phyloP scores from a whole-genome alignment of 164 flowering plant genomes.

The Chimonanthus praecox region DNA sequence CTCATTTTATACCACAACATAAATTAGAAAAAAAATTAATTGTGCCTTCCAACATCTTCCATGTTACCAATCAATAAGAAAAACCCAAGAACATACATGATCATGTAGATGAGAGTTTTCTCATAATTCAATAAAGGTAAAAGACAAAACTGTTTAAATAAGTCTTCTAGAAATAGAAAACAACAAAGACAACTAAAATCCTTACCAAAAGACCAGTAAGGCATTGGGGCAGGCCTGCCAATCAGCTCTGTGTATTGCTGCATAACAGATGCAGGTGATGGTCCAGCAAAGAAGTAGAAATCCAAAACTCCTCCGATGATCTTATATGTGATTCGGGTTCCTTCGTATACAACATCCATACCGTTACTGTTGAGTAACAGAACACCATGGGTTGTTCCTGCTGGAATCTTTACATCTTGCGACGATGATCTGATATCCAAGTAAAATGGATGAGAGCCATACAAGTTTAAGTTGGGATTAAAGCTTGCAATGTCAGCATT shows the following conservation, averaged over 20 bases:
- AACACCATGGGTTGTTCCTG: conserved; percentile 49
- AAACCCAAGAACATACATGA: too few relatives aligned
- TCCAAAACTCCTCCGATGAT: conserved; percentile 35
- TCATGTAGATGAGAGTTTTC: too few relatives aligned
- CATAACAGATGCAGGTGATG: conserved; percentile 24
- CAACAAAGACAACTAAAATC: not conserved
- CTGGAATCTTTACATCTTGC: not conserved
- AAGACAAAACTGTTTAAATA: too few relatives aligned
- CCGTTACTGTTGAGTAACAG: conserved; percentile 40
- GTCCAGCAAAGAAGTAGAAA: conserved; percentile 35
- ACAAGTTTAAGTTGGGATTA: conserved; percentile 46
- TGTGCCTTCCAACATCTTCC: too few relatives aligned
- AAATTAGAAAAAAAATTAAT: too few relatives aligned
- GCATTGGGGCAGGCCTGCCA: conserved; percentile 40
- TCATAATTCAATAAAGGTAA: too few relatives aligned
- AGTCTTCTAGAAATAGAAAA: too few relatives aligned
- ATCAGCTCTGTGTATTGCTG: conserved; percentile 32
- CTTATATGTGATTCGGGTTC: conserved; percentile 25
- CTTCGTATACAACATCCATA: conserved; percentile 30
- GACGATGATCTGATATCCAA: conserved; percentile 47
- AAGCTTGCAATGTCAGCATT: conserved; percentile 50
- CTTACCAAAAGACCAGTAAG: conserved; percentile 44
- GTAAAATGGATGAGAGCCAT: conserved; percentile 87
- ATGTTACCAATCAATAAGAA: too few relatives aligned
- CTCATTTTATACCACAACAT: too few relatives aligned